A percentile compares a stretch with the other conserved stretches of the same genome.
phyloP scores from a whole-genome alignment of 495 filamentous ascomycete genomes.

The Podospora comata region DNA sequence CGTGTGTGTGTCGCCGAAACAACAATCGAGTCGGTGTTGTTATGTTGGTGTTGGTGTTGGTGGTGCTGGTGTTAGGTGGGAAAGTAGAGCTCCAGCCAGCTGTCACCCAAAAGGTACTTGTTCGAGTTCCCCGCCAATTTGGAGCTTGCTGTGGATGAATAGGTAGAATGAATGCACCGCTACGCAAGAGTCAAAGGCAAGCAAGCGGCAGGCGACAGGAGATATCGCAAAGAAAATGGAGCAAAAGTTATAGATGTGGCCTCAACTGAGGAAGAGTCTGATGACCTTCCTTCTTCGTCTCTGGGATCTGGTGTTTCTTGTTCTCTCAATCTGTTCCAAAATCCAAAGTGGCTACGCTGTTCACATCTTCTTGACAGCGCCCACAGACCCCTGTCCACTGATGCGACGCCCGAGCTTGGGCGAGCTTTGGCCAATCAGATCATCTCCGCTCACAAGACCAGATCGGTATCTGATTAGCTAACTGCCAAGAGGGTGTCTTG shows the following conservation, averaged over 20 bases:
- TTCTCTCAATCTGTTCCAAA: neutral
- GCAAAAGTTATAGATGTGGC: neutral
- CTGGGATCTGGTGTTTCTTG: conserved; percentile 4
- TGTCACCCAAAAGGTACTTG: conserved; percentile 4
- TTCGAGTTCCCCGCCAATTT: neutral
- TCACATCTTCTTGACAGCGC: conserved; percentile 16
- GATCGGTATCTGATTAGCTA: conserved; percentile 17
- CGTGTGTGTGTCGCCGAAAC: conserved; percentile 8
- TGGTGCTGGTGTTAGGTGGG: conserved; percentile 1
- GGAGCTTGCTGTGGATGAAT: neutral
- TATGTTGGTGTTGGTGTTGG: neutral
- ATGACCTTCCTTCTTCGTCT: neutral
- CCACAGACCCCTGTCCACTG: conserved; percentile 22
- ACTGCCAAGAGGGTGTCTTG: conserved; percentile 15
- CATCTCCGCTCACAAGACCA: neutral
- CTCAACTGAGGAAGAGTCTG: neutral
- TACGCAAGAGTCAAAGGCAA: conserved; percentile 12
- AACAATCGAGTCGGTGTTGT: conserved; percentile 7
- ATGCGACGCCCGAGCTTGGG: conserved; percentile 19
- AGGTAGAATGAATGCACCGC: conserved; percentile 12
- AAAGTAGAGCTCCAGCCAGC: conserved; percentile 1
- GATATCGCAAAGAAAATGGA: conserved; percentile 1
- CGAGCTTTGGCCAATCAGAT: conserved; percentile 20
- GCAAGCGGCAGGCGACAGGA: neutral
- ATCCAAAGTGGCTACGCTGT: conserved; percentile 25